Evolutionary conservation across 805 yeast species (phyloP).

Genomic region (Ascoidea asiatica): DNA sequence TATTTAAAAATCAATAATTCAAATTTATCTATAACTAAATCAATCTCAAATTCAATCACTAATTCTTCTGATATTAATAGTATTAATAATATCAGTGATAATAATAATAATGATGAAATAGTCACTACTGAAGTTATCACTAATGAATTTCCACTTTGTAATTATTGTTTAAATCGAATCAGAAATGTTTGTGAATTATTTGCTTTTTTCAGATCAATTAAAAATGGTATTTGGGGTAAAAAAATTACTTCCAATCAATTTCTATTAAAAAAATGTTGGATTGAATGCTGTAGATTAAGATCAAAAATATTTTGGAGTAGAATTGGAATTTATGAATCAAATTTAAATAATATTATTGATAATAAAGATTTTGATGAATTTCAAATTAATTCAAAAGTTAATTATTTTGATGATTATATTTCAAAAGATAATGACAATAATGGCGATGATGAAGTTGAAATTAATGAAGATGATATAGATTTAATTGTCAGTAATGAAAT

Average conservation of each 20-base stretch:
- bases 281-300: conserved; percentile 48
- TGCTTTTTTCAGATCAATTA: conserved; percentile 57
- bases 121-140: conserved; percentile 16
- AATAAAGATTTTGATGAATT: conserved; percentile 12
- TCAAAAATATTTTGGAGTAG: conserved; percentile 74
- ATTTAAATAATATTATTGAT: conserved; percentile 18
- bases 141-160: conserved; percentile 57
- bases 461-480: no score
- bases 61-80: neutral
- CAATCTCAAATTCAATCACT: neutral
- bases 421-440: neutral
- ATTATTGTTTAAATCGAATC: conserved; percentile 65
- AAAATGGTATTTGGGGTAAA: conserved; percentile 43
- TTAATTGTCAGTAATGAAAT: neutral
- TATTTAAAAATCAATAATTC: no score
- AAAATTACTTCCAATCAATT: conserved; percentile 25
- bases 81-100: neutral
- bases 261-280: conserved; percentile 42
- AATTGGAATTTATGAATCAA: conserved; percentile 63
- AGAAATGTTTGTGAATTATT: conserved; percentile 76
- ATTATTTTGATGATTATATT: neutral
- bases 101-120: neutral
- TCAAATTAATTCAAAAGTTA: neutral
- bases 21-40: neutral
- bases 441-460: no score